phyloP scores from a whole-genome alignment of 2,329 filamentous ascomycete species.

The Ascocoryne sarcoides region DNA sequence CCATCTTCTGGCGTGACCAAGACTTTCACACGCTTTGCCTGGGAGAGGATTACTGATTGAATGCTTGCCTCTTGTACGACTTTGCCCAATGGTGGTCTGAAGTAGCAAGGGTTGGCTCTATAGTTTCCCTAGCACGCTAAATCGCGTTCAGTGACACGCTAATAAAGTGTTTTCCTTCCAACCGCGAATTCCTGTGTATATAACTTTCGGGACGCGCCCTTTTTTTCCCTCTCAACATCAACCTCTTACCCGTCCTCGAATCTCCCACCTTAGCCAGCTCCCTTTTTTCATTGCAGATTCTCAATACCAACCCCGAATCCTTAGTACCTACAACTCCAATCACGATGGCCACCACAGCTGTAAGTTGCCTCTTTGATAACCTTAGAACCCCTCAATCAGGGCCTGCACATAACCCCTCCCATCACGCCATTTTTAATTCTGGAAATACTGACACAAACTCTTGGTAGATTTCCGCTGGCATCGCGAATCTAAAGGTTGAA shows the following conservation, averaged over 20 bases:
- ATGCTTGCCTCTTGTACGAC: too few species aligned
- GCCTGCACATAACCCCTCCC: constrained; percentile 10
- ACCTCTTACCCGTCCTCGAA: too few species aligned
- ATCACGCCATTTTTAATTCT: constrained; percentile 10
- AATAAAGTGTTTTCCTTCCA: neutral
- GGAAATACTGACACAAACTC: constrained; percentile 25
- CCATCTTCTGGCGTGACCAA: too few species aligned
- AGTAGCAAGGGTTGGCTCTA: too few species aligned
- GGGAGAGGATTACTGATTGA: too few species aligned
- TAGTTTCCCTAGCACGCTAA: too few species aligned
- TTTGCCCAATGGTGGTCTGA: too few species aligned
- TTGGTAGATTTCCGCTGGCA: constrained; percentile 69
- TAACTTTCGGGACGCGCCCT: neutral
- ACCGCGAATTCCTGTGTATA: neutral
- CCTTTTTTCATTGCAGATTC: too few species aligned
- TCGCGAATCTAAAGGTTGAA: constrained; percentile 58
- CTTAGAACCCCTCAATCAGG: neutral
- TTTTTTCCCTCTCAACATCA: neutral
- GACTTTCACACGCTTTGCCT: too few species aligned
- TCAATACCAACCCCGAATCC: too few species aligned
- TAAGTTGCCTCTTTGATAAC: neutral
- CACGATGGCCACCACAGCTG: neutral
- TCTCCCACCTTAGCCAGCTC: too few species aligned
- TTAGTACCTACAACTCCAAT: neutral
- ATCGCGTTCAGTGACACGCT: neutral